phyloP scores from a whole-genome alignment of 352 stramenopile genomes.

The Vaucheria bursata region DNA sequence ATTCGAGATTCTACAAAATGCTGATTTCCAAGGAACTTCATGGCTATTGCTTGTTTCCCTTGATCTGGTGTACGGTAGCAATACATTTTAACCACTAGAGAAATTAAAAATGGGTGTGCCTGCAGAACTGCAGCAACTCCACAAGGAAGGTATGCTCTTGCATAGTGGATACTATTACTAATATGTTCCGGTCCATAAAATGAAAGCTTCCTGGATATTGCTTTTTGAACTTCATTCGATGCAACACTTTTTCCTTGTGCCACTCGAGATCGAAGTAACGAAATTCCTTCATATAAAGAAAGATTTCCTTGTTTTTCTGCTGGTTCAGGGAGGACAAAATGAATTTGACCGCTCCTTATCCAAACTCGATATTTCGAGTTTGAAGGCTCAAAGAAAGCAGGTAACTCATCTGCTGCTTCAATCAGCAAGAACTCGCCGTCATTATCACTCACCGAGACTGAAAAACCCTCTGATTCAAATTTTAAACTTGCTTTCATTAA shows the following conservation, averaged over 20 bases:
- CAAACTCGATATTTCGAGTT: slow-evolving; percentile 44
- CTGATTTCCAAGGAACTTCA: slow-evolving; percentile 12
- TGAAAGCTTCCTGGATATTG: slow-evolving; percentile 23
- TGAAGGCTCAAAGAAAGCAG: slow-evolving; percentile 29
- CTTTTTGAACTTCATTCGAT: slow-evolving; percentile 27
- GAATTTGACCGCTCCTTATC: slow-evolving; percentile 29
- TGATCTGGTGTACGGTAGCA: slow-evolving; percentile 30
- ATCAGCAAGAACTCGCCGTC: slow-evolving; percentile 48
- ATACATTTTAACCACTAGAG: slow-evolving; percentile 25
- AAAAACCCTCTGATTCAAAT: slow-evolving; percentile 15
- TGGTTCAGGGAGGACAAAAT: slow-evolving; percentile 34
- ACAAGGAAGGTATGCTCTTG: slow-evolving; percentile 30
- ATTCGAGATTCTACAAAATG: slow-evolving; percentile 25
- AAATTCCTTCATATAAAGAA: slow-evolving; percentile 19
- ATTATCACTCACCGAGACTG: slow-evolving; percentile 24
- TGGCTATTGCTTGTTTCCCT: slow-evolving; percentile 13
- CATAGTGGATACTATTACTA: slow-evolving; percentile 17
- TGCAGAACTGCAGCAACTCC: slow-evolving; percentile 20
- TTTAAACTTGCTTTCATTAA: slow-evolving; percentile 25
- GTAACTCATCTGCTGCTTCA: slow-evolving; percentile 34
- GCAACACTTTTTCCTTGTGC: slow-evolving; percentile 14
- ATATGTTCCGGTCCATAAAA: slow-evolving; percentile 33
- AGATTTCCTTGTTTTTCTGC: slow-evolving; percentile 9
- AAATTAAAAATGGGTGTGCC: slow-evolving; percentile 16
- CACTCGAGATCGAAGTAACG: slow-evolving; percentile 23